Conservation (phyloP, 1,139 yeast genomes). For the Petasospora fabianii region DNA sequence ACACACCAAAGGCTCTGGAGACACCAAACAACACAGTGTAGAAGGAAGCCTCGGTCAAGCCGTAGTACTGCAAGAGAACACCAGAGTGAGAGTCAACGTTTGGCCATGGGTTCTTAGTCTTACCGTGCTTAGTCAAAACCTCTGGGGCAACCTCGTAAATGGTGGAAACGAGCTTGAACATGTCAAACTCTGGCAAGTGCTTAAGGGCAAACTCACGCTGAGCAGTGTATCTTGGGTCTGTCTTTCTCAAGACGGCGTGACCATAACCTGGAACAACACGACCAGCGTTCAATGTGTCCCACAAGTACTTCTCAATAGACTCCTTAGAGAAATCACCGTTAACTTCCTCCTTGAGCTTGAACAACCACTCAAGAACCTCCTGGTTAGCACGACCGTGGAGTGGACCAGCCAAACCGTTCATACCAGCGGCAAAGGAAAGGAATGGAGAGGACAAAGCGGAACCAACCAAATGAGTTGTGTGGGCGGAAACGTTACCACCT, state of each 20-base stretch:
- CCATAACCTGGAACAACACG: conserved; percentile 98
- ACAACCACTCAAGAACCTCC: conserved; percentile 93
- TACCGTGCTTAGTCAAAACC: conserved; percentile 93
- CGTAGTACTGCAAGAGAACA: conserved; percentile 94
- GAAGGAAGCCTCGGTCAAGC: conserved; percentile 91
- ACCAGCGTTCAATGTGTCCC: conserved; percentile 89
- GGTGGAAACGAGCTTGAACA: conserved; percentile 85
- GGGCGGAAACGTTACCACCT: conserved; percentile 98
- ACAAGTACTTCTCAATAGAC: conserved; percentile 81
- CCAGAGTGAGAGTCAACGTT: conserved; percentile 98
- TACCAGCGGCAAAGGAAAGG: conserved; percentile 90
- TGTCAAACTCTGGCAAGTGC: conserved; percentile 95
- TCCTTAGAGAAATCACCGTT: conserved; percentile 69
- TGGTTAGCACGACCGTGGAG: conserved; percentile 98
- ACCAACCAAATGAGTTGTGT: conserved; percentile 95
- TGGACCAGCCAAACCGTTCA: conserved; percentile 97
- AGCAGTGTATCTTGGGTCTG: conserved; percentile 97
- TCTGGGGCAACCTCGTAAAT: conserved; percentile 95
- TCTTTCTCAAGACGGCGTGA: conserved; percentile 93
- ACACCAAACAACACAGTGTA: conserved; percentile 98
- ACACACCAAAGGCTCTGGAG: conserved; percentile 95
- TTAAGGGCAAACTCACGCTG: conserved; percentile 95
- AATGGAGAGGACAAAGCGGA: conserved; percentile 93
- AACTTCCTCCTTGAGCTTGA: conserved; percentile 73
- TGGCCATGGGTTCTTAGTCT: conserved; percentile 99